Evolutionary conservation across 2,329 filamentous ascomycete genomes (phyloP), one percentile per base, ranked within the genome.

Genomic region (Stemphylium lycopersici): DNA sequence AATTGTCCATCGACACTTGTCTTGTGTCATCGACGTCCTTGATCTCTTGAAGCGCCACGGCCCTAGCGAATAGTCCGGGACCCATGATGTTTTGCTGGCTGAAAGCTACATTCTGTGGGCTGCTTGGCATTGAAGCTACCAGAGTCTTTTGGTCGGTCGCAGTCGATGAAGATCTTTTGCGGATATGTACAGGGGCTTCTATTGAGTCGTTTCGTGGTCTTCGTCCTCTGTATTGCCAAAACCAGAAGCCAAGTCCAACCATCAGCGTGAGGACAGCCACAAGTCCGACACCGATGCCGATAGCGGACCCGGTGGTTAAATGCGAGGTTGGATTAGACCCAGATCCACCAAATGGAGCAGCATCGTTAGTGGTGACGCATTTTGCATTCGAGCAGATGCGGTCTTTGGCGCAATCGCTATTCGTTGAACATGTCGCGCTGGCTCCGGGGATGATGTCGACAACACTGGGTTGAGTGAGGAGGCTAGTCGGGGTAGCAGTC

Each of bases 211-310:
- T 51, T 40, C 59, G 55, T 18, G 49, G 51, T 31, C 42, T 61
- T 40, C 54, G 53, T 46, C 48, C 55, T 58, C 65, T 53, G 12
- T 51, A 44, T 31, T 43, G 62, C 53, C 62, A 70, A 26, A 67
- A 56, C 61, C 67, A 71, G 33, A 62, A 63, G 7, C 58, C 63
- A 16, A 65, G 24, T 5, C 57, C 63, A 5, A 66, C 36, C 33
- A 69, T 51, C 20, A 71, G 32, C 20, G 65, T 33, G 2, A 73
- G 36, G 11, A 66, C 36, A 4, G 26, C 59, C 1, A 63, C 62
- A 13, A 66, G 62, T 13, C 66, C 70, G 10, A 70, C 61, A 2
- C 66, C 69, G 12, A 74, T 62, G 2, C 66, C 70, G 41, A 68
- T 61, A 6, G 68, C 65, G 18, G 61, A 52, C 8, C 47, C 61